Conservation (phyloP, 805 yeast genomes). For the Komagataella pastoris region DNA sequence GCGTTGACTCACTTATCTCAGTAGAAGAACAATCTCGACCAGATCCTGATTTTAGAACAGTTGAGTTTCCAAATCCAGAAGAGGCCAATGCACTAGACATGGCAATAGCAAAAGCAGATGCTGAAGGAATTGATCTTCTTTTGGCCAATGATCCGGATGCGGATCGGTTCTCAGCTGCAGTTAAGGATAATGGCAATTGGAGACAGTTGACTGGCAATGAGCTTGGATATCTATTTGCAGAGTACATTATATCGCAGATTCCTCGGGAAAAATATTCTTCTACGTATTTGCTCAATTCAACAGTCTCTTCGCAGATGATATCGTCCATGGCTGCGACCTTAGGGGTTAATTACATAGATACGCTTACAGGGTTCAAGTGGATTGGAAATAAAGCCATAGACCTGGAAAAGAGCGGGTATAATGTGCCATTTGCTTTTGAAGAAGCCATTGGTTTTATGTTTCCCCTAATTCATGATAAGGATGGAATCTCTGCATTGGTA, state of each 20-base stretch:
- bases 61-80: constrained; percentile 88
- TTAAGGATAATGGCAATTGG: constrained; percentile 42
- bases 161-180: constrained; percentile 79
- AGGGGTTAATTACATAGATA: constrained; percentile 59
- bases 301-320: constrained; percentile 84
- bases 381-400: constrained; percentile 81
- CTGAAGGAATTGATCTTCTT: constrained; percentile 32
- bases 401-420: constrained; percentile 45
- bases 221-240: constrained; percentile 75
- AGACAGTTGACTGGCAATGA: constrained; percentile 84
- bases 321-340: constrained; percentile 47
- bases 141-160: constrained; percentile 96
- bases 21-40: constrained; percentile 61
- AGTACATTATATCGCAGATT: constrained; percentile 29
- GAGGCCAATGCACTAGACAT: constrained; percentile 81
- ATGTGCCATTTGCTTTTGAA: constrained; percentile 84
- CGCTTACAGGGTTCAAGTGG: constrained; percentile 96
- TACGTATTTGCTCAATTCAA: constrained; percentile 63
- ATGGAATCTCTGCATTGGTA: constrained; percentile 73
- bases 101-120: constrained; percentile 53
- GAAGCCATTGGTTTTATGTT: constrained; percentile 97
- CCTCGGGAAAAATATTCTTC: constrained; percentile 11
- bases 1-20: constrained; percentile 15
- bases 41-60: constrained; percentile 80
- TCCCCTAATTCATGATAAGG: constrained; percentile 74